Evolutionary conservation across 1,284 basidiomycete species (phyloP).

Genomic region (Moniliella sp.): DNA sequence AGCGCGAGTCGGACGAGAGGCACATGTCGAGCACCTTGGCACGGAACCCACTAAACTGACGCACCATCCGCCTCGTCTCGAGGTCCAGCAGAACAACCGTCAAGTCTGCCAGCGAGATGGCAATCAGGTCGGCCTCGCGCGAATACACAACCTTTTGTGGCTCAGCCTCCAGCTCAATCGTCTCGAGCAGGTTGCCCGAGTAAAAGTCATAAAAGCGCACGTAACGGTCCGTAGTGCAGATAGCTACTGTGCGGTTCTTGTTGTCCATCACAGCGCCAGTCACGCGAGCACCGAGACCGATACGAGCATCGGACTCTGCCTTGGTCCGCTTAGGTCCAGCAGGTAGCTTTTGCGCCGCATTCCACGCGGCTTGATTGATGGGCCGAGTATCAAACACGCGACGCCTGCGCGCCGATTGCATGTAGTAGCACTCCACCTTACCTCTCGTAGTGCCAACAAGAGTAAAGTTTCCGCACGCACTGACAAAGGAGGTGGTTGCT

Average conservation of each 20-base stretch:
- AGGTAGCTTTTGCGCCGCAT: neutral
- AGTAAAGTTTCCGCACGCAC: slow-evolving; percentile 88
- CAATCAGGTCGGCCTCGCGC: slow-evolving; percentile 64
- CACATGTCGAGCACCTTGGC: slow-evolving; percentile 20
- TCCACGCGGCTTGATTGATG: neutral
- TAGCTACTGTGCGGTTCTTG: slow-evolving; percentile 53
- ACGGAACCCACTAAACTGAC: slow-evolving; percentile 44
- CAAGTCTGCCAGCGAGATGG: slow-evolving; percentile 63
- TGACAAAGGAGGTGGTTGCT: slow-evolving; percentile 38
- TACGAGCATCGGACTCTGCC: neutral
- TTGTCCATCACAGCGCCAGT: slow-evolving; percentile 69
- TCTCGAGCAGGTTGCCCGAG: slow-evolving; percentile 44
- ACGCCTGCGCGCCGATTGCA: slow-evolving; percentile 66
- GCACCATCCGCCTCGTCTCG: slow-evolving; percentile 64
- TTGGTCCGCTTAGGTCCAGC: neutral
- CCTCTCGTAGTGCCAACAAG: slow-evolving; percentile 40
- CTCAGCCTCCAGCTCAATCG: slow-evolving; percentile 48
- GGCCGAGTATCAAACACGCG: slow-evolving; percentile 36
- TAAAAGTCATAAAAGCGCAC: slow-evolving; percentile 85
- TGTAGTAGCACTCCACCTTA: slow-evolving; percentile 25
- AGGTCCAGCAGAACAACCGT: slow-evolving; percentile 67
- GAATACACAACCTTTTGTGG: slow-evolving; percentile 56
- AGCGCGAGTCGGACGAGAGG: slow-evolving; percentile 79
- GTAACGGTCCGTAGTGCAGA: slow-evolving; percentile 55
- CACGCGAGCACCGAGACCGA: slow-evolving; percentile 9